These are phyloP conservation scores for Lachnellula subtilissima DNA, from an alignment of 2,329 filamentous ascomycete species.

Conservation along the genomic window DNA sequence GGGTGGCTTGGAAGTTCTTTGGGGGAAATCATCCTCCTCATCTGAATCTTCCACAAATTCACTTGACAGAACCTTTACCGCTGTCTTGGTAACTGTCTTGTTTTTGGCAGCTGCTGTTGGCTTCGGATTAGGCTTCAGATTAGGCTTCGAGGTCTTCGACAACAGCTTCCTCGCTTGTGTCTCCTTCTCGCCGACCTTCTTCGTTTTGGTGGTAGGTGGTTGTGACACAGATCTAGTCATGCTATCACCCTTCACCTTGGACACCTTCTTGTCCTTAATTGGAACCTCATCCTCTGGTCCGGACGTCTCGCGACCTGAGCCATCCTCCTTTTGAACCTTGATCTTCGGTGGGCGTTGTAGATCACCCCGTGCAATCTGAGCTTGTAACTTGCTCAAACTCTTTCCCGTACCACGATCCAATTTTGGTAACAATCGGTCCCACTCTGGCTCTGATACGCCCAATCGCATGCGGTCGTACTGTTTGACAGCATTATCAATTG, in stretches of 20 bases:
- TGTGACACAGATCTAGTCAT: constrained; percentile 50
- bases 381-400: constrained; percentile 57
- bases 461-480: constrained; percentile 56
- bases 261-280: constrained; percentile 28
- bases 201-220: constrained; percentile 46
- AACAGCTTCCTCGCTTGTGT: constrained; percentile 53
- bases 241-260: constrained; percentile 35
- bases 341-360: constrained; percentile 46
- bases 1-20: constrained; percentile 33
- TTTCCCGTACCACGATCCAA: constrained; percentile 57
- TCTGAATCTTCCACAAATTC: constrained; percentile 31
- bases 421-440: constrained; percentile 55
- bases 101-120: constrained; percentile 20
- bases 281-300: constrained; percentile 37
- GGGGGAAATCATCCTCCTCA: constrained; percentile 21
- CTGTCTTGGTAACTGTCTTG: constrained; percentile 20
- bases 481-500: constrained; percentile 56
- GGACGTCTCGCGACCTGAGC: constrained; percentile 37
- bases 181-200: constrained; percentile 51
- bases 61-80: constrained; percentile 29
- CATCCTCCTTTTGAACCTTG: constrained; percentile 47
- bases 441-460: constrained; percentile 51
- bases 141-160: constrained; percentile 29
- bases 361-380: constrained; percentile 51
- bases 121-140: constrained; percentile 21